Conservation (phyloP, 768 basidiomycete species). For the Rickenella mellea region DNA sequence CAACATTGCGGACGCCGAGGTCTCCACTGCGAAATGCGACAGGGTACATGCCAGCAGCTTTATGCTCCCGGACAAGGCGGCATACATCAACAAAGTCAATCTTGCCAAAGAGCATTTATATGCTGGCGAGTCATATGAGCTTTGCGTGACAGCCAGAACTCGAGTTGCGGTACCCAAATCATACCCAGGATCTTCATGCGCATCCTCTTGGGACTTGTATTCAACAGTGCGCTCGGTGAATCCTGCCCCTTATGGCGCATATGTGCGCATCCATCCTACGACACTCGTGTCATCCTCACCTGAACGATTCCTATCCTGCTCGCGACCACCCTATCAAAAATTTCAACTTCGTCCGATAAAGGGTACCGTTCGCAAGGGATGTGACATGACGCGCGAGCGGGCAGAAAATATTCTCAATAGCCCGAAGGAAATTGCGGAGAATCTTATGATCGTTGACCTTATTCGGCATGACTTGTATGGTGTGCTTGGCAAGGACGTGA, state of each 20-base stretch:
- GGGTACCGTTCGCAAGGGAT: constrained; percentile 73
- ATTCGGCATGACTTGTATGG: constrained; percentile 88
- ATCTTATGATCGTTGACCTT: constrained; percentile 96
- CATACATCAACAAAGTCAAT: constrained; percentile 62
- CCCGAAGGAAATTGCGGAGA: constrained; percentile 89
- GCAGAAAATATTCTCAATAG: constrained; percentile 61
- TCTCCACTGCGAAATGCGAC: not conserved
- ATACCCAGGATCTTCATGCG: constrained; percentile 13
- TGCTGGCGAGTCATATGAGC: constrained; percentile 86
- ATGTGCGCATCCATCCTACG: constrained; percentile 66
- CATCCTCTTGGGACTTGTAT: constrained; percentile 67
- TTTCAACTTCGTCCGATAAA: constrained; percentile 93
- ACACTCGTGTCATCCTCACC: constrained; percentile 82
- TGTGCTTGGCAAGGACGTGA: constrained; percentile 73
- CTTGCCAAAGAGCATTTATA: constrained; percentile 65
- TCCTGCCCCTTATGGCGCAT: constrained; percentile 85
- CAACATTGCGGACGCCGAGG: not conserved
- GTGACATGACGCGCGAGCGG: constrained; percentile 50
- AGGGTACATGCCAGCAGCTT: no score
- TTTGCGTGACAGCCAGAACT: constrained; percentile 79
- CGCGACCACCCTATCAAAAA: constrained; percentile 48
- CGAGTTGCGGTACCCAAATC: constrained; percentile 37
- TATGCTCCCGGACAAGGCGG: constrained; percentile 42
- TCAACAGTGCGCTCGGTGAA: constrained; percentile 63
- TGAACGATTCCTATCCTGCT: constrained; percentile 81